Percentiles rank a stretch among this genome's conserved stretches.
phyloP scores from a whole-genome alignment of 352 stramenopile species.

The Pythium periplocum region DNA sequence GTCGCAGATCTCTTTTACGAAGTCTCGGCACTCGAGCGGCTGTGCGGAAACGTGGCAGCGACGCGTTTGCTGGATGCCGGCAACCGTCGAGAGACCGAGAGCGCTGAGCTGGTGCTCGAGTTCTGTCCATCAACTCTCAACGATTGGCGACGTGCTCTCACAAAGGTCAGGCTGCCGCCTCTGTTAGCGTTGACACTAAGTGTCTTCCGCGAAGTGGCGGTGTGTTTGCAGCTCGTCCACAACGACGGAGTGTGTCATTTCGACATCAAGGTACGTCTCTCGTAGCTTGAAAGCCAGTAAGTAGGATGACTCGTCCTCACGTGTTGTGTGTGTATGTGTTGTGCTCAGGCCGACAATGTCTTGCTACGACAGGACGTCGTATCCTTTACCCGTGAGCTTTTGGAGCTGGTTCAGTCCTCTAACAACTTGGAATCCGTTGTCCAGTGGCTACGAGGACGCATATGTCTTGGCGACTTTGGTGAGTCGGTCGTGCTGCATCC shows the following conservation, averaged over 20 bases:
- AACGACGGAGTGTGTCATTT: slow-evolving; percentile 45
- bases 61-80: slow-evolving; percentile 61
- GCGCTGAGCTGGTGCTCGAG: slow-evolving; percentile 56
- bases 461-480: slow-evolving; percentile 73
- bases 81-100: slow-evolving; percentile 28
- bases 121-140: slow-evolving; percentile 47
- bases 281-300: neutral
- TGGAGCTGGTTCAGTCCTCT: no score
- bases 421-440: no score
- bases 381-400: no score
- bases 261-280: slow-evolving; percentile 49
- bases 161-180: slow-evolving; percentile 9
- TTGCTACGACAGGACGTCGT: slow-evolving; percentile 23
- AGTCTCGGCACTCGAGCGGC: slow-evolving; percentile 36
- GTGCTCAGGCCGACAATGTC: slow-evolving; percentile 51
- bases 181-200: slow-evolving; percentile 29
- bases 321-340: neutral
- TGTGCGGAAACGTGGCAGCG: slow-evolving; percentile 39
- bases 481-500: slow-evolving; percentile 35
- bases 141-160: slow-evolving; percentile 29
- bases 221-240: slow-evolving; percentile 35
- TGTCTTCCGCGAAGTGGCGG: slow-evolving; percentile 33
- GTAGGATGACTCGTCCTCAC: neutral
- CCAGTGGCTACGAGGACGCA: neutral
- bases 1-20: slow-evolving; percentile 47